These are phyloP conservation scores for Alternaria sp. DNA, from an alignment of 2,329 filamentous ascomycete genomes.

Conservation along the genomic window DNA sequence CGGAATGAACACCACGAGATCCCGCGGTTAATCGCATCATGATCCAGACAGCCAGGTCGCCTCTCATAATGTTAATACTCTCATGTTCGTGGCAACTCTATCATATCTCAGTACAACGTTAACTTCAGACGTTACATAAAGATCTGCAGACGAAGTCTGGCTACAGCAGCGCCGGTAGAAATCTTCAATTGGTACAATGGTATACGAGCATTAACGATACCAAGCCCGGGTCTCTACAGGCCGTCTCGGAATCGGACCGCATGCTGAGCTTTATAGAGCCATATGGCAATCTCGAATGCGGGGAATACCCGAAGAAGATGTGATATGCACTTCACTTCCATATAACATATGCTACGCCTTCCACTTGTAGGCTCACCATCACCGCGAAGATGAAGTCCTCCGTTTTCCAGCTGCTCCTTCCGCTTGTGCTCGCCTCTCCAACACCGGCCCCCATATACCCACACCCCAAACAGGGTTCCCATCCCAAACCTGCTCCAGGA, in stretches of 20 bases:
- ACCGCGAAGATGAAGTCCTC: constrained; percentile 35
- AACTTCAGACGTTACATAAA: not conserved
- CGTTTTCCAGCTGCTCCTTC: constrained; percentile 20
- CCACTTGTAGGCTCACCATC: not conserved
- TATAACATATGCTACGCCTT: not conserved
- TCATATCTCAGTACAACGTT: not conserved
- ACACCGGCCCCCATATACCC: constrained; percentile 13
- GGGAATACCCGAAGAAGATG: not conserved
- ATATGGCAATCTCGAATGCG: not conserved
- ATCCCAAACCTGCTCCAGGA: constrained; percentile 25
- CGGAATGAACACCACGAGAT: not conserved
- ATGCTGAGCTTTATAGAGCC: not conserved
- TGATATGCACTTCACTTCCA: not conserved
- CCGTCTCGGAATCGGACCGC: not conserved
- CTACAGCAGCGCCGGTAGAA: not conserved
- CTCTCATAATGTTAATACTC: not conserved
- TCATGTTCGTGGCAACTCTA: not conserved
- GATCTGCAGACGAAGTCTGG: no score
- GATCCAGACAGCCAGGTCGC: not conserved
- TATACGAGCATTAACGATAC: not conserved
- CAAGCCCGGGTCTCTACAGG: not conserved
- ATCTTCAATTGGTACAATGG: not conserved
- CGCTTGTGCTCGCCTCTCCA: constrained; percentile 23
- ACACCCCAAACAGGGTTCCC: not conserved
- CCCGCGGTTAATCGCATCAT: not conserved